Conservation (phyloP, 352 stramenopile genomes). For the Globisporangium mamillatum region DNA sequence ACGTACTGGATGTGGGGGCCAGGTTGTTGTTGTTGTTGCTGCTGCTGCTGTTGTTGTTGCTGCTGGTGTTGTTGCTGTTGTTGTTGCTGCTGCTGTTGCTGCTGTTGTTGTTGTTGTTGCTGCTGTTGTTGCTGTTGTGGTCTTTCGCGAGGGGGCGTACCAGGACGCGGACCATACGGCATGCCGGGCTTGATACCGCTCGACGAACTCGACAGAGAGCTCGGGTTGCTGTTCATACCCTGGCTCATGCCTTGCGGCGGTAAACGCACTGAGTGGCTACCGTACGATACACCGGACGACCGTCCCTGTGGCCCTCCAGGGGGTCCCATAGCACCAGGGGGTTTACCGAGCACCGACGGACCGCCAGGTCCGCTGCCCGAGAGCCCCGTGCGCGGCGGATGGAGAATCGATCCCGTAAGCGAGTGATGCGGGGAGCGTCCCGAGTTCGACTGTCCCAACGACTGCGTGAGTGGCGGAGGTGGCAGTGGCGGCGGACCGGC, state of each 20-base stretch:
- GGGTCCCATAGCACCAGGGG: constrained; percentile 21
- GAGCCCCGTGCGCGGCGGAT: constrained; percentile 49
- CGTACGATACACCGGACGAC: constrained; percentile 22
- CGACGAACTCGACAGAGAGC: constrained; percentile 8
- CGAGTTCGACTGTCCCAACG: constrained; percentile 39
- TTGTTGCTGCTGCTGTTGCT: constrained; percentile 31
- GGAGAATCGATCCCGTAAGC: constrained; percentile 63
- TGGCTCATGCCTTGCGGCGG: constrained; percentile 47
- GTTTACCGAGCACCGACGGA: constrained; percentile 59
- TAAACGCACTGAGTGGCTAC: constrained; percentile 57
- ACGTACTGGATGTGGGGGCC: constrained; percentile 42
- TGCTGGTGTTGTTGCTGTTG: constrained; percentile 39
- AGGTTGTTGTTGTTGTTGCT: constrained; percentile 27
- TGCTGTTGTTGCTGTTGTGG: neutral
- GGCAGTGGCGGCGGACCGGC: constrained; percentile 53
- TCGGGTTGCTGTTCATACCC: constrained; percentile 27
- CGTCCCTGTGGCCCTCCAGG: constrained; percentile 22
- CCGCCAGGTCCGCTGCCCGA: constrained; percentile 28
- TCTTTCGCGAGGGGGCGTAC: constrained; percentile 24
- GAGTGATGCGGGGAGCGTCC: constrained; percentile 65
- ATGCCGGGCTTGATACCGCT: constrained; percentile 32
- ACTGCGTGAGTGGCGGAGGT: constrained; percentile 57
- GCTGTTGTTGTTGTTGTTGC: neutral
- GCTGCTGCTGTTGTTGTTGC: constrained; percentile 39
- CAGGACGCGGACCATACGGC: constrained; percentile 30